A percentile compares a stretch with the other conserved stretches of the same genome.
These are phyloP conservation scores for Domatiomyces catenatus DNA, from an alignment of 2,329 filamentous ascomycete genomes.

Conservation along the genomic window DNA sequence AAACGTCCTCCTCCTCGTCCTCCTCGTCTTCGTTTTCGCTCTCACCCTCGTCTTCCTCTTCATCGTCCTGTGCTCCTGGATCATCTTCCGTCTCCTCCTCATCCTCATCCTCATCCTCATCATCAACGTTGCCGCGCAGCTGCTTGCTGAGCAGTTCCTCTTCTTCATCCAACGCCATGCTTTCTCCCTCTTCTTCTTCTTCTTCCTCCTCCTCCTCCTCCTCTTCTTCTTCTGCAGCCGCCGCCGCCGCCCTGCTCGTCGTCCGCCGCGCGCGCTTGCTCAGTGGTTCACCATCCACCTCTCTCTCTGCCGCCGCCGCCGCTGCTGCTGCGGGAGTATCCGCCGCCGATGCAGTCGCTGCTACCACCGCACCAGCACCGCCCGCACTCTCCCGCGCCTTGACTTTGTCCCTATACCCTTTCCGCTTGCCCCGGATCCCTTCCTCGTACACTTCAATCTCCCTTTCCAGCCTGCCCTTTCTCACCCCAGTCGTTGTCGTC, in stretches of 20 bases:
- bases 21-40: conserved; percentile 24
- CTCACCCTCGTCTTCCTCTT: conserved; percentile 9
- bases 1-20: conserved; percentile 7
- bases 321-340: conserved; percentile 12
- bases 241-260: conserved; percentile 9
- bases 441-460: conserved; percentile 38
- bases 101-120: conserved; percentile 16
- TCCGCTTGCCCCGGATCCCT: conserved; percentile 22
- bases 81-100: conserved; percentile 11
- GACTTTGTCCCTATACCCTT: conserved; percentile 25
- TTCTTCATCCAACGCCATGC: conserved; percentile 14
- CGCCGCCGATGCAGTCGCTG: conserved; percentile 11
- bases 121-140: conserved; percentile 11
- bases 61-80: conserved; percentile 12
- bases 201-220: conserved; percentile 12
- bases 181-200: conserved; percentile 17
- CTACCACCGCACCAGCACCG: conserved; percentile 35
- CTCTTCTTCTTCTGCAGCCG: conserved; percentile 15
- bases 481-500: background rate
- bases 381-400: conserved; percentile 33
- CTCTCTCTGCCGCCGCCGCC: conserved; percentile 8
- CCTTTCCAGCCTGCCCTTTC: conserved; percentile 35
- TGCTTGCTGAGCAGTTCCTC: conserved; percentile 19
- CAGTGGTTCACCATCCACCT: conserved; percentile 1
- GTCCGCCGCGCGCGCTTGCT: conserved; percentile 7